A percentile compares a stretch with the other conserved stretches of the same genome.
These are phyloP conservation scores for Multifurca ochricompacta DNA, from an alignment of 768 basidiomycete species.

Conservation along the genomic window DNA sequence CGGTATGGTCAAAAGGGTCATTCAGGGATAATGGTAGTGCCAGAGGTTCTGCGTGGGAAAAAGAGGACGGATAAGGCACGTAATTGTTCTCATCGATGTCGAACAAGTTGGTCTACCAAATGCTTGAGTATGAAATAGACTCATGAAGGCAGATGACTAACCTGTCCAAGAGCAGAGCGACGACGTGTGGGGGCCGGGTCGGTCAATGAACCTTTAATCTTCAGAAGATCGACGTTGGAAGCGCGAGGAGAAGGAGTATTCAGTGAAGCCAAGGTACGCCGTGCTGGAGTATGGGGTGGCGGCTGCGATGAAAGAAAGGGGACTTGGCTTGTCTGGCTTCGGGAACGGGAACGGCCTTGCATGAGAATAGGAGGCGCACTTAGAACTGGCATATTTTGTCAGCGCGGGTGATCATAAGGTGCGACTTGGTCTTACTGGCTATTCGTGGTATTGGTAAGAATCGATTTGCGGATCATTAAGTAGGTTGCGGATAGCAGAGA, in stretches of 20 bases:
- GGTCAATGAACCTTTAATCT: slow-evolving; percentile 62
- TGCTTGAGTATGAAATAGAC: slow-evolving; percentile 21
- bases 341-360: slow-evolving; percentile 25
- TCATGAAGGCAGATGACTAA: slow-evolving; percentile 22
- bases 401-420: neutral
- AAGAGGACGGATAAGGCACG: slow-evolving; percentile 37
- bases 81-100: slow-evolving; percentile 70
- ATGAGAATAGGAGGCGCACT: slow-evolving; percentile 20
- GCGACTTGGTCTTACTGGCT: slow-evolving; percentile 11
- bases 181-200: slow-evolving; percentile 55
- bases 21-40: slow-evolving; percentile 32
- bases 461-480: slow-evolving; percentile 31
- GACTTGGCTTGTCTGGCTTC: slow-evolving; percentile 24
- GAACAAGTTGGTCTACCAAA: slow-evolving; percentile 43
- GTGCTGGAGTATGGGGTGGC: slow-evolving; percentile 28
- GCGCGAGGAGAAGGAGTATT: slow-evolving; percentile 66
- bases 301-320: slow-evolving; percentile 25
- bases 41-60: slow-evolving; percentile 28
- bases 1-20: slow-evolving; percentile 36
- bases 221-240: slow-evolving; percentile 44
- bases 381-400: slow-evolving; percentile 13
- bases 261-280: slow-evolving; percentile 32
- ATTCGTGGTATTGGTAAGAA: slow-evolving; percentile 5
- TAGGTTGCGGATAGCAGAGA: slow-evolving; percentile 26
- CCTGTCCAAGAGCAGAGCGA: slow-evolving; percentile 35